Evolutionary conservation across 176 grass and related monocot genomes (phyloP), one percentile per base, ranked within the genome.

Genomic region (Bonia amplexicaulis): DNA sequence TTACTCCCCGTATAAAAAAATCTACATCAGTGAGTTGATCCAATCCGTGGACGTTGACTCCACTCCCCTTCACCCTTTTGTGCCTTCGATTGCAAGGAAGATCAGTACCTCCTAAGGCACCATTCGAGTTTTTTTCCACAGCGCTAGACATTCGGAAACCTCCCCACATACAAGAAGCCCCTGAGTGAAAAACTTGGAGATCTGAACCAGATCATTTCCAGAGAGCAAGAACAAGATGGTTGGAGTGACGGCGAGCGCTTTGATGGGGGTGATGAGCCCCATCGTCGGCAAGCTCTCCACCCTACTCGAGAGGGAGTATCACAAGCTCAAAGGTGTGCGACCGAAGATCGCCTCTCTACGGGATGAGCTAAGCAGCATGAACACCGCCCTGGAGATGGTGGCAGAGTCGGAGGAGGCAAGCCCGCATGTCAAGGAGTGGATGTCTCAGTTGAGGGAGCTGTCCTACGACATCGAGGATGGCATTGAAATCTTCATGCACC

Each of bases 391-490:
- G 15, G 59, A 80, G 85, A 62, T 54, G 12, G 17, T 69, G 0
- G 74, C 46, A 0, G 17, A 27, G 14, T 27, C 40, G 14, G 35
- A 58, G 33, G 61, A 84, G 26, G 16, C 13, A 13, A 63, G 8
- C 23, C 23, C 12, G 1, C 15, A 69, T 23, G 76, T 80, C 1
- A 85, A 45, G 26, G 64, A 65, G 7, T 81, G 82, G 76, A 81
- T 76, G 42, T 6, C n/a, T 4, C 61, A 81, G 35, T 46, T 85
- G 82, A 40, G 82, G 51, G 87, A 89, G 67, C 47, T 89, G 13
- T 73, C 82, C 19, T 89, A 89, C 46, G 77, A 89, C 12, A 13
- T 69, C 2, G 77, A 89, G 62, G 87, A 89, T 44, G 85, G 76
- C 69, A 69, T 89, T 37, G 76, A 89, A 0, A 26, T 60, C 48